A percentile compares a stretch with the other conserved stretches of the same genome.
phyloP scores from a whole-genome alignment of 805 yeast genomes.

The Myxozyma mucilagina region DNA sequence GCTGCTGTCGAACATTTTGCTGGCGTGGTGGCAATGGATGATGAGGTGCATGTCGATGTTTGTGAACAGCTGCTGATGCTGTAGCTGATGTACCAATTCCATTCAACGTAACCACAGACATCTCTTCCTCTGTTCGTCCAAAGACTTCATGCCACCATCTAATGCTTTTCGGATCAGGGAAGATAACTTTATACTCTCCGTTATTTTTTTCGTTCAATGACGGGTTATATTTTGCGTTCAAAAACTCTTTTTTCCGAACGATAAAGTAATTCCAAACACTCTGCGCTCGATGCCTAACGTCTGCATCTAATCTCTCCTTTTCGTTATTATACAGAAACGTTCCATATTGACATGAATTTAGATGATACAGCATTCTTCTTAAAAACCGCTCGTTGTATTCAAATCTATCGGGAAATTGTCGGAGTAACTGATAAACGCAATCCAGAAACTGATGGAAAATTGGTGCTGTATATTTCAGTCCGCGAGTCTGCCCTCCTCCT shows the following conservation, averaged over 20 bases:
- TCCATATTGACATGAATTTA: conserved; percentile 93
- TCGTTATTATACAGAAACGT: conserved; percentile 80
- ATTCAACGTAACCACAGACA: conserved; percentile 44
- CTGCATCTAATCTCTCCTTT: conserved; percentile 52
- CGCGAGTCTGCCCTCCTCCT: conserved; percentile 10
- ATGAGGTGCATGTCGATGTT: conserved; percentile 8
- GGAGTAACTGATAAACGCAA: conserved; percentile 73
- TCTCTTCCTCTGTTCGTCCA: conserved; percentile 71
- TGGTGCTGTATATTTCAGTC: conserved; percentile 70
- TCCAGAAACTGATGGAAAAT: conserved; percentile 93
- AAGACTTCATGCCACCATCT: conserved; percentile 89
- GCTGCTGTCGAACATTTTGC: conserved; percentile 3
- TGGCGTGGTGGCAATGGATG: neutral
- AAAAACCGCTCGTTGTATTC: conserved; percentile 88
- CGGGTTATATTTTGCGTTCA: conserved; percentile 50
- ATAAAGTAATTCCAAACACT: conserved; percentile 94
- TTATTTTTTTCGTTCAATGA: conserved; percentile 29
- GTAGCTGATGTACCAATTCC: conserved; percentile 28
- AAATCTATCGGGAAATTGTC: conserved; percentile 70
- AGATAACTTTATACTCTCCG: conserved; percentile 49
- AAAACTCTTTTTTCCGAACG: conserved; percentile 70
- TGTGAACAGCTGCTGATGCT: conserved; percentile 17
- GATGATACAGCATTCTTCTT: conserved; percentile 79
- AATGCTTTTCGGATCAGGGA: conserved; percentile 62
- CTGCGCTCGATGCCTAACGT: conserved; percentile 54